Conservation (phyloP, 2,329 filamentous ascomycete genomes). For the Beauveria sp. region DNA sequence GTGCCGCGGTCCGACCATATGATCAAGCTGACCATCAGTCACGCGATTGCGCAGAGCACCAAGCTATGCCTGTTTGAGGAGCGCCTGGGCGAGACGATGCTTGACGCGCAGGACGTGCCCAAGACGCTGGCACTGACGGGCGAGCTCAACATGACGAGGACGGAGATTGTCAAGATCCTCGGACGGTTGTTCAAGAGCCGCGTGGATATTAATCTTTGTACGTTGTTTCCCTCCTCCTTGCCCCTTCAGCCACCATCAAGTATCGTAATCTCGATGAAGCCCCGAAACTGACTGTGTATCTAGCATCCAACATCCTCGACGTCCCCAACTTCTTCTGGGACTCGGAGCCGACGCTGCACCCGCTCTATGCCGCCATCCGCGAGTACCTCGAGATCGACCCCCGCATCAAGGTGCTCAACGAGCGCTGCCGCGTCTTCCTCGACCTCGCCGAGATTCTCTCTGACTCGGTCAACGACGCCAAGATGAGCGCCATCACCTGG, state of each 20-base stretch:
- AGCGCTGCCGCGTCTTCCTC: slow-evolving; percentile 91
- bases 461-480: slow-evolving; percentile 85
- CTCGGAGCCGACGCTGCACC: slow-evolving; percentile 87
- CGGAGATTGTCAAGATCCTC: slow-evolving; percentile 86
- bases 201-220: slow-evolving; percentile 96
- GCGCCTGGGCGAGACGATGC: slow-evolving; percentile 90
- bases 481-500: slow-evolving; percentile 96
- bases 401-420: slow-evolving; percentile 93
- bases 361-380: slow-evolving; percentile 86
- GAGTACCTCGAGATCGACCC: slow-evolving; percentile 97
- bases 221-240: slow-evolving; percentile 29
- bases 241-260: not conserved
- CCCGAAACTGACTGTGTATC: not conserved
- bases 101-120: slow-evolving; percentile 84
- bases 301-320: slow-evolving; percentile 90
- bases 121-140: slow-evolving; percentile 84
- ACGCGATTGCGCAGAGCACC: slow-evolving; percentile 94
- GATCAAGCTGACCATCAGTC: slow-evolving; percentile 96
- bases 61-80: slow-evolving; percentile 96
- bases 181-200: slow-evolving; percentile 87
- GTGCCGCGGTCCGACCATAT: slow-evolving; percentile 88
- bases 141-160: slow-evolving; percentile 80
- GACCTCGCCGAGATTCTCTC: slow-evolving; percentile 92
- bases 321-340: slow-evolving; percentile 99
- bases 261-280: no score